phyloP scores from a whole-genome alignment of 1,139 yeast genomes.

The Pneumocystis oryctolagi region DNA sequence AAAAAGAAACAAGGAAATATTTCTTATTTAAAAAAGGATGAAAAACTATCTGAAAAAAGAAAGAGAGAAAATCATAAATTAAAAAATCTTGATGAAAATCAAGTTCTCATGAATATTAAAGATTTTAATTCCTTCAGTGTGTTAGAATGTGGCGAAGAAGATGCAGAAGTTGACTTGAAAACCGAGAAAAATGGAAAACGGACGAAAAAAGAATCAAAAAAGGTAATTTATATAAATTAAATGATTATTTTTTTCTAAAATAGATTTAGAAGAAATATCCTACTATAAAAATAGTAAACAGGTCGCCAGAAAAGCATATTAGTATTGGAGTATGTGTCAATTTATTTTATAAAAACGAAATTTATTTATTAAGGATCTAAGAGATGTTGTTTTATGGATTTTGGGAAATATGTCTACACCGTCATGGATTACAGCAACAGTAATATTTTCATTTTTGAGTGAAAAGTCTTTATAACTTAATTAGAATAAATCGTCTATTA shows the following conservation, averaged over 20 bases:
- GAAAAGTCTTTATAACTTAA: neutral
- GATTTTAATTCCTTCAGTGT: neutral
- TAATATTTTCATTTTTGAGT: neutral
- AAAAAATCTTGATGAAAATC: neutral
- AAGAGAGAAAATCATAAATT: neutral
- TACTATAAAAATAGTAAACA: neutral
- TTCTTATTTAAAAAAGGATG: neutral
- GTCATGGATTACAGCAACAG: neutral
- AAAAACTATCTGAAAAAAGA: neutral
- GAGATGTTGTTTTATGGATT: neutral
- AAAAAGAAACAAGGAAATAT: neutral
- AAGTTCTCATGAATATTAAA: neutral
- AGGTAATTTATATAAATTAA: neutral
- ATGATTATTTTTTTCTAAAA: neutral
- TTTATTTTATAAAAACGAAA: neutral
- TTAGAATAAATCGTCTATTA: conserved; percentile 30
- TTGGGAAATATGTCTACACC: neutral
- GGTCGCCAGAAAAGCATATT: neutral
- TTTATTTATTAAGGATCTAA: neutral
- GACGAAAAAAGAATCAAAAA: neutral
- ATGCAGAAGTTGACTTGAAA: neutral
- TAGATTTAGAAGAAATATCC: neutral
- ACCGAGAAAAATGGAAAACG: neutral
- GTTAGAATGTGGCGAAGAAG: neutral
- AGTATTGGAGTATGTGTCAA: neutral